Conservation (phyloP, 2,329 filamentous ascomycete species). For the Seiridium unicorne region DNA sequence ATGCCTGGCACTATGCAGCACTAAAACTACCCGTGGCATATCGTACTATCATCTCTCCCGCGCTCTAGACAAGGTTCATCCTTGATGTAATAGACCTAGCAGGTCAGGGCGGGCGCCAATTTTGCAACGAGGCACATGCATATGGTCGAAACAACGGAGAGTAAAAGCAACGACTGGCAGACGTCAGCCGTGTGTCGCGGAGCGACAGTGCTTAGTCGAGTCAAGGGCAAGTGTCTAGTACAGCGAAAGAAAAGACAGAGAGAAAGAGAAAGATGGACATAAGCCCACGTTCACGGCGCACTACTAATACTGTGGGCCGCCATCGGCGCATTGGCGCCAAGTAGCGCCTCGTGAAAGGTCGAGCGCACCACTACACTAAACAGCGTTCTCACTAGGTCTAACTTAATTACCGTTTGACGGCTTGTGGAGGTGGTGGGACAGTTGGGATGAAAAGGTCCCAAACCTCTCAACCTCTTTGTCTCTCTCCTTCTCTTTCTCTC, state of each 20-base stretch:
- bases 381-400: no score
- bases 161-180: background rate
- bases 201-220: background rate
- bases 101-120: background rate
- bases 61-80: constrained; percentile 4
- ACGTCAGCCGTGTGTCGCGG: background rate
- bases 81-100: background rate
- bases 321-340: constrained; percentile 32
- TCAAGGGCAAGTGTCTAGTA: no score
- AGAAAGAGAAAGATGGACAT: no score
- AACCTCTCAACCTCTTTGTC: no score
- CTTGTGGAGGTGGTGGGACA: no score
- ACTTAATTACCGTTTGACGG: no score
- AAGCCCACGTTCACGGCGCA: background rate
- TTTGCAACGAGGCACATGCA: background rate
- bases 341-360: constrained; percentile 37
- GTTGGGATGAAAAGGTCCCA: no score
- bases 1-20: background rate
- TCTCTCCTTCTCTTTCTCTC: no score
- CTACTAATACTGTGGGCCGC: constrained; percentile 9
- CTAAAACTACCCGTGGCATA: constrained; percentile 2
- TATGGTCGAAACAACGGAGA: background rate
- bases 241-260: no score
- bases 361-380: constrained; percentile 8
- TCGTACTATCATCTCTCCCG: background rate